Evolutionary conservation across 2,329 filamentous ascomycete species (phyloP).

Genomic region (Pestalotiopsis sp.): DNA sequence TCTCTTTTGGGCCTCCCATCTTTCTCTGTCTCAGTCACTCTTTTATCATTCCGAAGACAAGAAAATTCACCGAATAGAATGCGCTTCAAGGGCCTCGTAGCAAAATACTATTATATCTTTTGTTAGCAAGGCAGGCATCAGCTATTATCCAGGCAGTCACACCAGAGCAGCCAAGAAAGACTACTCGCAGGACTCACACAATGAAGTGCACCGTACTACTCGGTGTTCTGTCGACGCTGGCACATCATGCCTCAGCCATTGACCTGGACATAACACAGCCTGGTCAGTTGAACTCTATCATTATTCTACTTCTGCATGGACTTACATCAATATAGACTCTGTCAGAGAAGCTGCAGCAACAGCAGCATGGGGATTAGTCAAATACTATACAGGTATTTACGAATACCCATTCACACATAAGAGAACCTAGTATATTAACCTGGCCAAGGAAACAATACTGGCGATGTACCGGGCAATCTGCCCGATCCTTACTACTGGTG

Average conservation of each 20-base stretch:
- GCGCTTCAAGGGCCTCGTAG: neutral
- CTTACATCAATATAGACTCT: neutral
- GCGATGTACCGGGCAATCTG: slow-evolving; percentile 59
- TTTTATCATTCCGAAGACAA: neutral
- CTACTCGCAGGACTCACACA: neutral
- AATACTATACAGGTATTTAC: slow-evolving; percentile 44
- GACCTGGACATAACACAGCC: neutral
- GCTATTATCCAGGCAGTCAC: neutral
- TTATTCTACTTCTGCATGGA: neutral
- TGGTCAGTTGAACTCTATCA: neutral
- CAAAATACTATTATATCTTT: neutral
- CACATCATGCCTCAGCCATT: neutral
- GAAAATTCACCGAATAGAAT: neutral
- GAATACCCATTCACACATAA: neutral
- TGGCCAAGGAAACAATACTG: slow-evolving; percentile 54
- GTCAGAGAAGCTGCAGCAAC: slow-evolving; percentile 41
- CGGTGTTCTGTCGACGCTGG: neutral
- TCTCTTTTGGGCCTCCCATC: neutral
- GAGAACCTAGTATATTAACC: neutral
- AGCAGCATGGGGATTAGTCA: slow-evolving; percentile 49
- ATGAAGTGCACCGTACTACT: neutral
- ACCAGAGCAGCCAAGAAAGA: neutral
- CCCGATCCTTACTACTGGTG: slow-evolving; percentile 73
- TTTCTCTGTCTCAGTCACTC: neutral
- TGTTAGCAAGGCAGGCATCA: neutral